Base-by-base conservation (phyloP, 148 eudicot genomes). In the Tetragonia tetragonoides region DNA sequence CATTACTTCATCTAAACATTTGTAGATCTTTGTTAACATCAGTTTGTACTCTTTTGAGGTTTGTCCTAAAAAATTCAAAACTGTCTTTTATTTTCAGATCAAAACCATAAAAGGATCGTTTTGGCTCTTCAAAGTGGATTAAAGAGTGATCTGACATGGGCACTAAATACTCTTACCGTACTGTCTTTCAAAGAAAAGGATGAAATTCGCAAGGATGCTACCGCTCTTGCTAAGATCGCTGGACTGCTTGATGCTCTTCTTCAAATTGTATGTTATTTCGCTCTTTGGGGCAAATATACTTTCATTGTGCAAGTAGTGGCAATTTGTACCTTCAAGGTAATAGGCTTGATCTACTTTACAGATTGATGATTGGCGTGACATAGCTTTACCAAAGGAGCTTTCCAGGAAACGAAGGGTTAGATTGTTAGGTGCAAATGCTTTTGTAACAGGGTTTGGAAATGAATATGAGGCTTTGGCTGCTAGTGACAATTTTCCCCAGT, bases 351-450 rank as follows among this genome's bases (percentile, higher is more conserved):
- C 64, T 54, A 72, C 5, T 72, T 53, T 73, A 64, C 92, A 95
- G 99, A 91, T 95, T 74, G 99, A 95, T 87, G 99, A 95, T 68
- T 95, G 97, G 99, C 97, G 95, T 83, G 99, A 95, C 78, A 88
- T 95, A 78, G 88, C 92, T 57, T 78, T 93, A 42, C 93, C 99
- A 8, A 93, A 86, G 82, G 97, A 90, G 81, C 87, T 91, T 70
- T 84, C 87, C 21, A 87, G 85, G 78, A 84, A 84, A 37, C 90
- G 92, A 73, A 87, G 99, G 60, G 86, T 83, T 79, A 90, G 99
- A 88, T 37, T 71, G 46, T 79, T 93, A 76, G 99, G 97, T 80
- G 88, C 86, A 63, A 95, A 91, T 86, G 85, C 91, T 79, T 78
- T 77, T 84, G 90, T 95, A 75, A 93, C 97, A 39, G 99, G 97